phyloP scores from a whole-genome alignment of 2,329 filamentous ascomycete species.

The Zymoseptoria ardabiliae region DNA sequence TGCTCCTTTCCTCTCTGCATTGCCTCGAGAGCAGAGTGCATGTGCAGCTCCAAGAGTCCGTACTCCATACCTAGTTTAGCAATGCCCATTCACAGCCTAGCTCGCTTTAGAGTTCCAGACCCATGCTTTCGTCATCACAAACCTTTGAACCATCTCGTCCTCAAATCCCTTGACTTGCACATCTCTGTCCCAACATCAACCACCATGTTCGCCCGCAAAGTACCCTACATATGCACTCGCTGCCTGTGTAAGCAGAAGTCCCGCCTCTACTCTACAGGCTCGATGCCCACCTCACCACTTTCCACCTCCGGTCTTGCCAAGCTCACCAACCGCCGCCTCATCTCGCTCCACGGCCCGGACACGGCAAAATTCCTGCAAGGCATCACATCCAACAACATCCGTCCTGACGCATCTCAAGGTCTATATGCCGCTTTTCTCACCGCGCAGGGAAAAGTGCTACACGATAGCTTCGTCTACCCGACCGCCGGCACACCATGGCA shows the following conservation, averaged over 20 bases:
- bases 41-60: neutral
- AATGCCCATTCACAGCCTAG: neutral
- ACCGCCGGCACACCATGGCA: conserved; percentile 34
- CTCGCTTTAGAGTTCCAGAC: neutral
- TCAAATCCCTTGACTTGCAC: neutral
- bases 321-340: conserved; percentile 68
- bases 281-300: conserved; percentile 35
- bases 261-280: conserved; percentile 10
- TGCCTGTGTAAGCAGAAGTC: conserved; percentile 14
- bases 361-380: conserved; percentile 82
- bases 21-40: no score
- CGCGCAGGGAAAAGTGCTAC: conserved; percentile 69
- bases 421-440: conserved; percentile 83
- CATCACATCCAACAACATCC: conserved; percentile 68
- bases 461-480: conserved; percentile 87
- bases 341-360: conserved; percentile 72
- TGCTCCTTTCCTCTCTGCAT: neutral
- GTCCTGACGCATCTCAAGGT: conserved; percentile 43
- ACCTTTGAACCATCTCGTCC: neutral
- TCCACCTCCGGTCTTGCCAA: conserved; percentile 45
- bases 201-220: conserved; percentile 10
- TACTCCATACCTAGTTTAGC: neutral
- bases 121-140: neutral
- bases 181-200: neutral
- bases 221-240: conserved; percentile 17